Conservation (phyloP, 768 basidiomycete species). For the Termitomyces eurrhizus region DNA sequence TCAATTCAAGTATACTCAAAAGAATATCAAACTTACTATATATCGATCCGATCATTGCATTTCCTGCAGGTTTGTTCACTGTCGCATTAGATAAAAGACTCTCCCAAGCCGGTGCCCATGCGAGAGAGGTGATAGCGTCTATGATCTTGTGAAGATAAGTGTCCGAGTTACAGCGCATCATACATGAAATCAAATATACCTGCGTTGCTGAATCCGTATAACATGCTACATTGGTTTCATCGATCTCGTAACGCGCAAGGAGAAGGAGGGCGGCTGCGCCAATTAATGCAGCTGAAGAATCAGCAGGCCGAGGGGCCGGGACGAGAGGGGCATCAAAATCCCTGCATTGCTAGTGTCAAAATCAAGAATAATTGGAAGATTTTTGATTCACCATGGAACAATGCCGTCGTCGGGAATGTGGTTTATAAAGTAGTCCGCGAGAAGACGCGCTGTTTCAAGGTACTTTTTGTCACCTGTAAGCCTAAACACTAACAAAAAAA, state of each 20-base stretch:
- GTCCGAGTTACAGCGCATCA: not conserved
- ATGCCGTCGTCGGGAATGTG: conserved; percentile 57
- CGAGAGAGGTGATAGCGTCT: conserved; percentile 13
- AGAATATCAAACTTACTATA: conserved; percentile 28
- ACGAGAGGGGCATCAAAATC: conserved; percentile 66
- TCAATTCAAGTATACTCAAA: not conserved
- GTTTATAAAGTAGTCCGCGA: conserved; percentile 59
- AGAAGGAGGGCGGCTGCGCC: conserved; percentile 57
- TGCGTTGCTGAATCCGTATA: conserved; percentile 50
- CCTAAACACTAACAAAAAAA: conserved; percentile 46
- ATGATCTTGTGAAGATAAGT: conserved; percentile 9
- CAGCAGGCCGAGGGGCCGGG: conserved; percentile 54
- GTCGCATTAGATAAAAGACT: conserved; percentile 19
- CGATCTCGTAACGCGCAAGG: conserved; percentile 42
- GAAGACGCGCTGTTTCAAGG: conserved; percentile 52
- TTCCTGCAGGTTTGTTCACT: conserved; percentile 16
- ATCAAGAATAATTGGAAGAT: not conserved
- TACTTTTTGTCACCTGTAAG: conserved; percentile 48
- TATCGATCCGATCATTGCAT: conserved; percentile 13
- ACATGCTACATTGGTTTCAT: conserved; percentile 23
- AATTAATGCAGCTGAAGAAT: conserved; percentile 68
- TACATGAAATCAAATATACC: conserved; percentile 22
- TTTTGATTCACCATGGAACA: conserved; percentile 54
- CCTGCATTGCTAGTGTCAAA: conserved; percentile 31
- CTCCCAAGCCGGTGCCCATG: conserved; percentile 18